Evolutionary conservation across 345 rosid species (phyloP).

Genomic region (Aurinia saxatilis): DNA sequence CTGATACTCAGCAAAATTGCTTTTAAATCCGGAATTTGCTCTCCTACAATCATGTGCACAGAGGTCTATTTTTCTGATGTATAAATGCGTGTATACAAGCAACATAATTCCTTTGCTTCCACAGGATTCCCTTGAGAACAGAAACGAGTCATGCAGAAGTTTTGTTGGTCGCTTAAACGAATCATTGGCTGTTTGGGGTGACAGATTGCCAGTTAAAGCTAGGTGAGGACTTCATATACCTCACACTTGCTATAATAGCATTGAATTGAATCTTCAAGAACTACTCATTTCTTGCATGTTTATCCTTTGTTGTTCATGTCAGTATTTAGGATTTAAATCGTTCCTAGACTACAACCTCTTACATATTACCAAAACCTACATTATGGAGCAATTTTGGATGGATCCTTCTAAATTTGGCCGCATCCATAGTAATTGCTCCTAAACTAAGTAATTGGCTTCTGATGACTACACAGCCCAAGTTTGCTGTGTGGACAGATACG

Average conservation of each 20-base stretch:
- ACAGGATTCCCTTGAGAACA: constrained; percentile 72
- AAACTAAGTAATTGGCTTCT: constrained; percentile 54
- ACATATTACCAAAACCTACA: background rate
- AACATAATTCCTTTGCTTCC: constrained; percentile 16
- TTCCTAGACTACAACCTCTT: background rate
- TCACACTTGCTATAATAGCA: background rate
- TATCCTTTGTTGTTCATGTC: background rate
- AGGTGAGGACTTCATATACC: constrained; percentile 43
- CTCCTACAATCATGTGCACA: background rate
- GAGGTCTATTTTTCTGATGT: background rate
- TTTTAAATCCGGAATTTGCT: background rate
- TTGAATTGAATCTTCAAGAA: background rate
- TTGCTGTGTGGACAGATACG: constrained; percentile 78
- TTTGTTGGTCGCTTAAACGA: constrained; percentile 56
- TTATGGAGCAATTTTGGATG: constrained; percentile 33
- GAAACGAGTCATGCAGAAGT: constrained; percentile 49
- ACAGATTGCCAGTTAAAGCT: constrained; percentile 61
- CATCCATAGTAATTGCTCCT: constrained; percentile 67
- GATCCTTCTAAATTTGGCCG: constrained; percentile 55
- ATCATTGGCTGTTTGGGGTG: constrained; percentile 63
- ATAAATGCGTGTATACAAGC: background rate
- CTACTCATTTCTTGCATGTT: background rate
- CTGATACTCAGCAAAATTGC: background rate
- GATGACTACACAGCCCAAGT: constrained; percentile 66
- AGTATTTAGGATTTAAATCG: background rate